phyloP scores from a whole-genome alignment of 2,329 filamentous ascomycete species.

The Setomelanomma holmii region DNA sequence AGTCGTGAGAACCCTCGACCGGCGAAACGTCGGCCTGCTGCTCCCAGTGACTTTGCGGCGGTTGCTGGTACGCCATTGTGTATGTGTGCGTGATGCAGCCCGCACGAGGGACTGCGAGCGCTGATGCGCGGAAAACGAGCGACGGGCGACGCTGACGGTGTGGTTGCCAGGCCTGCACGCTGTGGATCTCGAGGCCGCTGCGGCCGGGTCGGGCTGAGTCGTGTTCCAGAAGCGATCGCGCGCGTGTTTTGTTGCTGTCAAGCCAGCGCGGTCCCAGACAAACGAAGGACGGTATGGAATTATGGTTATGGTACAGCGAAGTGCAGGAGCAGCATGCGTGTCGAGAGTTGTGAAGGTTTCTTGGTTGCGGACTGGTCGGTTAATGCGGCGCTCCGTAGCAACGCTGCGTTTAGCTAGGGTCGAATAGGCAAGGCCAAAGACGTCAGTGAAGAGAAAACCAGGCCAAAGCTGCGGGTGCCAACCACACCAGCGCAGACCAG shows the following conservation, averaged over 20 bases:
- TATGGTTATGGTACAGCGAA: background rate
- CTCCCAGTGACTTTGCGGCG: slow-evolving; percentile 29
- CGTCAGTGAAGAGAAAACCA: background rate
- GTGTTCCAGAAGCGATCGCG: background rate
- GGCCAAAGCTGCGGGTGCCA: background rate
- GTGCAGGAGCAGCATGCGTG: background rate
- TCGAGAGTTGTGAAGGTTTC: background rate
- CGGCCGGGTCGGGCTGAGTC: slow-evolving; percentile 1
- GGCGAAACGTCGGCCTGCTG: slow-evolving; percentile 26
- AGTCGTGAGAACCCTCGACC: slow-evolving; percentile 28
- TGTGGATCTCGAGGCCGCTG: slow-evolving; percentile 13
- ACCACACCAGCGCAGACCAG: background rate
- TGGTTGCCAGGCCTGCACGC: slow-evolving; percentile 10
- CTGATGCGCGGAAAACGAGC: slow-evolving; percentile 7
- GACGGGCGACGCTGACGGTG: slow-evolving; percentile 8
- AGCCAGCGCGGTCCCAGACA: background rate
- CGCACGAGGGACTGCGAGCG: slow-evolving; percentile 12
- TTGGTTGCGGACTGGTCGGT: too few species aligned
- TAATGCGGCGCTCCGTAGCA: too few species aligned
- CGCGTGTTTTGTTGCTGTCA: background rate
- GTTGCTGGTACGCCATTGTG: slow-evolving; percentile 32
- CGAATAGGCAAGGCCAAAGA: background rate
- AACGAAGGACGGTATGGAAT: background rate
- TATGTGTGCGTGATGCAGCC: slow-evolving; percentile 3
- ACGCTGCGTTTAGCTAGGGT: background rate